These are phyloP conservation scores for Immersiporthe knoxdaviesiana DNA, from an alignment of 2,329 filamentous ascomycete genomes.

Conservation along the genomic window DNA sequence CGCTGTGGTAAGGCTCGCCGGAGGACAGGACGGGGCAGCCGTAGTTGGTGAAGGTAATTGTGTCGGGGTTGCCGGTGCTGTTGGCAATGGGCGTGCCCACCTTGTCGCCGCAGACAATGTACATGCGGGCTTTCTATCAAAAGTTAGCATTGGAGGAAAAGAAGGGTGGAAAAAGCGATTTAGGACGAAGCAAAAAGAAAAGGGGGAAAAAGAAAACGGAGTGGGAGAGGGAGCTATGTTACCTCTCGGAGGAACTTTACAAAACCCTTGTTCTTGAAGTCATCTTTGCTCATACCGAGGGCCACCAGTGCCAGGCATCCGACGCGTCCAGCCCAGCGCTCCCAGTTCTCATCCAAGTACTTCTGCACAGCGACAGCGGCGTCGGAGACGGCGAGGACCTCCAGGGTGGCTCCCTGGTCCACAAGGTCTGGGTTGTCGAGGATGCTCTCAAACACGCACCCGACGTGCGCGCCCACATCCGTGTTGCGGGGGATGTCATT, in stretches of 20 bases:
- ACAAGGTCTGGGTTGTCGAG: constrained; percentile 51
- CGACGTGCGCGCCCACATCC: constrained; percentile 62
- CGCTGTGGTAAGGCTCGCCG: constrained; percentile 60
- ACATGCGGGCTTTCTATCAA: constrained; percentile 62
- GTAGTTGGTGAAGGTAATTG: constrained; percentile 45
- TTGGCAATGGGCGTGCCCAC: constrained; percentile 58
- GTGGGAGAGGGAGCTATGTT: constrained; percentile 31
- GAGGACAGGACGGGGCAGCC: constrained; percentile 74
- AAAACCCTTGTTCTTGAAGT: constrained; percentile 50
- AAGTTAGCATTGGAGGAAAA: background rate
- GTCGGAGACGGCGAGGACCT: constrained; percentile 73
- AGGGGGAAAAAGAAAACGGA: background rate
- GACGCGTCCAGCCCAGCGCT: constrained; percentile 46
- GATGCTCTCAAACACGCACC: constrained; percentile 67
- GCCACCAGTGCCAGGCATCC: constrained; percentile 56
- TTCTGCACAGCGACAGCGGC: constrained; percentile 61
- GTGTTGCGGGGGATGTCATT: constrained; percentile 68
- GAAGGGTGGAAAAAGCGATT: constrained; percentile 1
- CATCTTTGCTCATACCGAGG: constrained; percentile 44
- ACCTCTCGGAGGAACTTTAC: constrained; percentile 57
- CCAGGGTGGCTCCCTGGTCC: constrained; percentile 56
- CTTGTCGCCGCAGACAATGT: constrained; percentile 56
- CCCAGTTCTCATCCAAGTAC: constrained; percentile 63
- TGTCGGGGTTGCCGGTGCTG: constrained; percentile 50
- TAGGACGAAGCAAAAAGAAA: constrained; percentile 10